These are phyloP conservation scores for Porphyridium purpureum DNA, from an alignment of 23 red algal species.

Conservation along the genomic window DNA sequence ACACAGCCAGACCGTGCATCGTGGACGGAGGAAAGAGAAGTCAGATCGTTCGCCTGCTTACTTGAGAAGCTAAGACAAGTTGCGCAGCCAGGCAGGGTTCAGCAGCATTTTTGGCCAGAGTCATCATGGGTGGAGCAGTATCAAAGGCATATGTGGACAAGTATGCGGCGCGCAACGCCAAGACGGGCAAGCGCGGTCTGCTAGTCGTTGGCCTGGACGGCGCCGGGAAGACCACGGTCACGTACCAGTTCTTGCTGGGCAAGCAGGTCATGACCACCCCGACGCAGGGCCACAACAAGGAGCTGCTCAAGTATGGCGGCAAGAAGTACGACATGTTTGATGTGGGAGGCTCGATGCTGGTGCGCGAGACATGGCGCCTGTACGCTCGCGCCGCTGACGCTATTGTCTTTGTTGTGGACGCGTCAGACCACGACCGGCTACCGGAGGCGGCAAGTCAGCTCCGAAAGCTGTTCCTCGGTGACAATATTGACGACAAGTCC, in stretches of 20 bases:
- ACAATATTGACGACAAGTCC: slow-evolving; percentile 50
- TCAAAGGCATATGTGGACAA: too few species aligned
- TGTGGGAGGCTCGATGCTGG: slow-evolving; percentile 61
- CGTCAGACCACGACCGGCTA: slow-evolving; percentile 31
- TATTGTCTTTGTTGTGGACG: slow-evolving; percentile 77
- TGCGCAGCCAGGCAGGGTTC: too few species aligned
- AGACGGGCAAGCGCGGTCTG: slow-evolving; percentile 21
- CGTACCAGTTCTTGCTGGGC: slow-evolving; percentile 59
- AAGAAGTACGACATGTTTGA: slow-evolving; percentile 82
- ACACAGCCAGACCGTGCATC: too few species aligned
- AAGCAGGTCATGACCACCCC: slow-evolving; percentile 60
- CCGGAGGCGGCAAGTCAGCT: slow-evolving; percentile 57
- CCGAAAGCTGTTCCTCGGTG: slow-evolving; percentile 63
- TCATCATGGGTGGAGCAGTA: too few species aligned
- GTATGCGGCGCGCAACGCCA: too few species aligned
- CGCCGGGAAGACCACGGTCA: slow-evolving; percentile 78
- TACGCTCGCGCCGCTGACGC: slow-evolving; percentile 84
- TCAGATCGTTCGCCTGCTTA: too few species aligned
- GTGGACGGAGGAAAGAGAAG: too few species aligned
- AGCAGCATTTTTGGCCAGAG: too few species aligned
- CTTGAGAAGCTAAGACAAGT: too few species aligned
- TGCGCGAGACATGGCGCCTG: slow-evolving; percentile 73
- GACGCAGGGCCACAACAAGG: slow-evolving; percentile 76
- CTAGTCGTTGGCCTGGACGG: slow-evolving; percentile 80
- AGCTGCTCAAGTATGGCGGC: slow-evolving; percentile 29